Base-by-base conservation (phyloP, 1,139 yeast species). In the Sugiyamaella neomexicana region DNA sequence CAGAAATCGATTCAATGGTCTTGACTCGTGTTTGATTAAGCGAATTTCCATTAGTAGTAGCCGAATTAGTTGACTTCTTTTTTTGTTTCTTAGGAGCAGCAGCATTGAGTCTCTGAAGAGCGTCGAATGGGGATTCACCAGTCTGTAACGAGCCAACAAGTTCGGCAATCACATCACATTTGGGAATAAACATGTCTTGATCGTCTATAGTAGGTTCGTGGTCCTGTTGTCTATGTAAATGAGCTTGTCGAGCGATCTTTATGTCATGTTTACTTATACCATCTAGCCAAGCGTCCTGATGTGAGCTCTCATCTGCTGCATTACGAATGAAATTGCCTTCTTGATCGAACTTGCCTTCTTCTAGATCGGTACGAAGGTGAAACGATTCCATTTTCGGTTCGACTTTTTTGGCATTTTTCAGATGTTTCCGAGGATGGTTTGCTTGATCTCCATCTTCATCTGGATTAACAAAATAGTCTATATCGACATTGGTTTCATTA, bases 101-200 rank as follows among this genome's bases (percentile, higher is more conserved):
- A 37, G 52, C 10, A 37, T 57, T 60, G 27, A 65, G 54, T 34
- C 68, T 53, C 15, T 66, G 69, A n/a, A 69, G 68, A 0, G 86
- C 82, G 61, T 86, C 91, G 66, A 83, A 60, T 1, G 88, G 80
- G 0, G 85, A 77, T 65, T 86, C 93, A 2, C 81, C 85, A 0
- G 85, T 81, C 40, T 82, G 80, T 41, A 86, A 68, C 1, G 68
- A 31, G 0, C 60, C 68, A 2, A 85, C 76, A 15, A 86, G 62
- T 0, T 61, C 60, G 9, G 54, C 58, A 13, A 83, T 58, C 2
- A 78, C 54, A 15, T 60, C 60, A 39, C 50, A 20, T 46, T 62
- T 56, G 0, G 65, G 58, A 2, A 48, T 46, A 32, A 46, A 37
- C 13, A 53, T 43, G 5, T 9, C 15, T 1, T 53, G 39, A 7